phyloP scores from a whole-genome alignment of 768 basidiomycete species.

The Russula emetica region DNA sequence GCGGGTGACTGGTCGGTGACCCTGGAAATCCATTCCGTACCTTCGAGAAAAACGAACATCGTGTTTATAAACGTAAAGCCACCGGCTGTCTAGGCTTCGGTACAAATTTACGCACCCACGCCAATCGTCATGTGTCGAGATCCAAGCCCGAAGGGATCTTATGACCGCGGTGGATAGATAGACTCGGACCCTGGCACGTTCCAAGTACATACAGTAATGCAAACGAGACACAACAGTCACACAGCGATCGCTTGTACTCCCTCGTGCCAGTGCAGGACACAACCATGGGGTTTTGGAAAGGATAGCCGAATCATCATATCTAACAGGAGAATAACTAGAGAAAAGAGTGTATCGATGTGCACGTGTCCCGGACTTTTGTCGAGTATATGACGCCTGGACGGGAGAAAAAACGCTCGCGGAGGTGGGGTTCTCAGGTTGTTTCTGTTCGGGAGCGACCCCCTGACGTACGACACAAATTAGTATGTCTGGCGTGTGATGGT shows the following conservation, averaged over 20 bases:
- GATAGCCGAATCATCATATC: not conserved
- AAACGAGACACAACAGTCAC: no score
- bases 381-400: not conserved
- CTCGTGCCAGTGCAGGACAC: not conserved
- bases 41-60: conserved; percentile 18
- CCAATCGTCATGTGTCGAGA: not conserved
- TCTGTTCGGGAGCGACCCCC: not conserved
- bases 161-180: not conserved
- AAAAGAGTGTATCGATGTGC: not conserved
- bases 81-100: conserved; percentile 11
- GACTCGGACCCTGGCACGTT: not conserved
- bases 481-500: not conserved
- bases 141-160: not conserved
- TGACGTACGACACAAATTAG: not conserved
- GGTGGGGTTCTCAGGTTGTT: not conserved
- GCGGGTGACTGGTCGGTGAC: no score
- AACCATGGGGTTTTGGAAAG: not conserved
- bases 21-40: no score
- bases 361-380: not conserved
- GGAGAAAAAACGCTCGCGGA: not conserved
- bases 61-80: conserved; percentile 16
- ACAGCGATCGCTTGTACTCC: not conserved
- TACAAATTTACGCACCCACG: not conserved
- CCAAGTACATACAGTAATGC: not conserved
- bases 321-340: not conserved